Percentiles rank a stretch among this genome's conserved stretches.
These are phyloP conservation scores for Hypholoma sublateritium DNA, from an alignment of 768 basidiomycete genomes.

Conservation along the genomic window DNA sequence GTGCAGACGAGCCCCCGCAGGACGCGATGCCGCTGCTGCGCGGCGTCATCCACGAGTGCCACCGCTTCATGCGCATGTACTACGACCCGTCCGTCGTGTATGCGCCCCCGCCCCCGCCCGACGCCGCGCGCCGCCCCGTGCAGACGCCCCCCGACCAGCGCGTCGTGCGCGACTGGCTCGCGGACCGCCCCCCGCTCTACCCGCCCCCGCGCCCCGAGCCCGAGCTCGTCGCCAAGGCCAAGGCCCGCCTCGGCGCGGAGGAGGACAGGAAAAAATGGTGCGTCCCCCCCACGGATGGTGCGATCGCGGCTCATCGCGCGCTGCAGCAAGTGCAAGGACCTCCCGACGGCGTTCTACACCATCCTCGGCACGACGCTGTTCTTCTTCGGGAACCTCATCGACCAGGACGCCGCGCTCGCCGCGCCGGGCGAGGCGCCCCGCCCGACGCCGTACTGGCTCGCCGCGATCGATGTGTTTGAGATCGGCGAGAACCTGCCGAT, in stretches of 20 bases:
- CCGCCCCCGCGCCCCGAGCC: conserved; percentile 4
- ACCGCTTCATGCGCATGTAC: conserved; percentile 55
- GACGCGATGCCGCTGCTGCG: conserved; percentile 57
- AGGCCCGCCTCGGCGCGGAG: neutral
- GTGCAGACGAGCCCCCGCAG: conserved; percentile 40
- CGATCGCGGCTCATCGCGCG: neutral
- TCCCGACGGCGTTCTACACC: conserved; percentile 65
- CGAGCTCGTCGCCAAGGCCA: neutral
- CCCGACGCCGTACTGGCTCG: conserved; percentile 59
- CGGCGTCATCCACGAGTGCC: conserved; percentile 67
- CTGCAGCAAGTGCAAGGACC: conserved; percentile 42
- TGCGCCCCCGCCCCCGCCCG: conserved; percentile 13
- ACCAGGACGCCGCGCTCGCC: conserved; percentile 48
- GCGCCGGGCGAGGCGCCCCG: conserved; percentile 53
- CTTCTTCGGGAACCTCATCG: conserved; percentile 61
- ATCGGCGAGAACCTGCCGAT: conserved; percentile 63
- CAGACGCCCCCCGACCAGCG: neutral
- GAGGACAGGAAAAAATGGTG: conserved; percentile 17
- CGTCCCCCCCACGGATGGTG: neutral
- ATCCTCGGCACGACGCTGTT: conserved; percentile 65
- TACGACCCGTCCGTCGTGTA: conserved; percentile 59
- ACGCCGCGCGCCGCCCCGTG: neutral
- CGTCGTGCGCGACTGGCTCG: conserved; percentile 12
- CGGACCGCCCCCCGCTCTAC: conserved; percentile 7
- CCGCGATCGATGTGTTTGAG: conserved; percentile 72